These are phyloP conservation scores for Mortierella sp. DNA, from an alignment of 371 early-diverging fungal species.

Conservation along the genomic window DNA sequence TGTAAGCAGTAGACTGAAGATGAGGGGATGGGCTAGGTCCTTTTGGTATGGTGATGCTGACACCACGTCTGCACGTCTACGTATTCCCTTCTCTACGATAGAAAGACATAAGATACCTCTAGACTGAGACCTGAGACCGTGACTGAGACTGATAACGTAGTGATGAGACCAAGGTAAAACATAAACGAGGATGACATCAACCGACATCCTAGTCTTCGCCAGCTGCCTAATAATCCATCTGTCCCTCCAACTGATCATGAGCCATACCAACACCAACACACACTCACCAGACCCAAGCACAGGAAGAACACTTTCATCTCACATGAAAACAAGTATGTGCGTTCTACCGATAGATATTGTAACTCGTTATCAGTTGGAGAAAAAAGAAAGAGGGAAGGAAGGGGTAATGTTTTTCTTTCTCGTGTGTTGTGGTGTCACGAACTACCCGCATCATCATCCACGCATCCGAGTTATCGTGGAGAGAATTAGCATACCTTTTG, in stretches of 20 bases:
- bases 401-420: too few species aligned
- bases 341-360: not conserved
- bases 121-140: not conserved
- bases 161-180: constrained; percentile 1
- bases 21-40: not conserved
- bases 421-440: constrained; percentile 2
- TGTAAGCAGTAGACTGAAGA: not conserved
- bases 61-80: not conserved
- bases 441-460: not conserved
- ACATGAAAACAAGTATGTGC: not conserved
- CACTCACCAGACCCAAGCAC: not conserved
- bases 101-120: not conserved
- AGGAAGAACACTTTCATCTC: not conserved
- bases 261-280: too few species aligned
- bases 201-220: not conserved
- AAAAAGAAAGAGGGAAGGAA: too few species aligned
- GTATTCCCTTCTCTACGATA: not conserved
- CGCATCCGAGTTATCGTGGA: not conserved
- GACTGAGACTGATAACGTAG: not conserved
- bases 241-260: too few species aligned
- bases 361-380: not conserved
- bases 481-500: not conserved
- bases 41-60: not conserved
- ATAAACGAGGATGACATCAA: not conserved
- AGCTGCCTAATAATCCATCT: not conserved